Percentiles rank a stretch among this genome's conserved stretches.
Evolutionary conservation across 306 rosid genomes (phyloP).

Genomic region (Lagenaria siceraria): DNA sequence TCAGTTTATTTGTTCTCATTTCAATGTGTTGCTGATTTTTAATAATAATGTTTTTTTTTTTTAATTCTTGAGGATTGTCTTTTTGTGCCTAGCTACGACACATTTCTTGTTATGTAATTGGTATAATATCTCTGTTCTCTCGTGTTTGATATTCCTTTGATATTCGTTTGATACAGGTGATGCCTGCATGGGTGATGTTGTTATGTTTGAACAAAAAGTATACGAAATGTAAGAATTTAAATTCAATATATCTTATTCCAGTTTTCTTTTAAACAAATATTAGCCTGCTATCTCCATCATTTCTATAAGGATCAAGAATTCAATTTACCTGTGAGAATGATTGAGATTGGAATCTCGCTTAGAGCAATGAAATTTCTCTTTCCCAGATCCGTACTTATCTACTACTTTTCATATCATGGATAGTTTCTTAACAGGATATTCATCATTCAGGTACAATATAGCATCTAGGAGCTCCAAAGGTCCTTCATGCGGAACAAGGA

Average conservation of each 20-base stretch:
- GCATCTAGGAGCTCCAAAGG: conserved; percentile 65
- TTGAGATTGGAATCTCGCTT: background rate
- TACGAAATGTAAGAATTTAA: conserved; percentile 57
- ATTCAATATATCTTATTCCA: background rate
- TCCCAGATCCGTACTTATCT: background rate
- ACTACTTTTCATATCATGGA: background rate
- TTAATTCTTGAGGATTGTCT: background rate
- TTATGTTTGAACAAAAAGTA: conserved; percentile 82
- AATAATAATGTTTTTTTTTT: too few species aligned
- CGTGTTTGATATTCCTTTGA: too few species aligned
- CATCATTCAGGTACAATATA: conserved; percentile 49
- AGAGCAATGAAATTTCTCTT: background rate
- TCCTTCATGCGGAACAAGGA: conserved; percentile 67
- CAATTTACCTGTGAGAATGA: background rate
- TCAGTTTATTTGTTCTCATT: background rate
- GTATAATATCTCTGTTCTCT: background rate
- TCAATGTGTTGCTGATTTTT: background rate
- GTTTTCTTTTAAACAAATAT: background rate
- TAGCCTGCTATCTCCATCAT: background rate
- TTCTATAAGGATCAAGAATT: background rate
- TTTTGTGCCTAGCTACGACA: background rate
- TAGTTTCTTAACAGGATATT: background rate
- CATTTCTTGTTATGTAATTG: background rate
- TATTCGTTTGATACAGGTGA: conserved; percentile 50
- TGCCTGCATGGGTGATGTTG: conserved; percentile 86